phyloP scores from a whole-genome alignment of 2,329 filamentous ascomycete genomes.

The Claviceps humidiphila region DNA sequence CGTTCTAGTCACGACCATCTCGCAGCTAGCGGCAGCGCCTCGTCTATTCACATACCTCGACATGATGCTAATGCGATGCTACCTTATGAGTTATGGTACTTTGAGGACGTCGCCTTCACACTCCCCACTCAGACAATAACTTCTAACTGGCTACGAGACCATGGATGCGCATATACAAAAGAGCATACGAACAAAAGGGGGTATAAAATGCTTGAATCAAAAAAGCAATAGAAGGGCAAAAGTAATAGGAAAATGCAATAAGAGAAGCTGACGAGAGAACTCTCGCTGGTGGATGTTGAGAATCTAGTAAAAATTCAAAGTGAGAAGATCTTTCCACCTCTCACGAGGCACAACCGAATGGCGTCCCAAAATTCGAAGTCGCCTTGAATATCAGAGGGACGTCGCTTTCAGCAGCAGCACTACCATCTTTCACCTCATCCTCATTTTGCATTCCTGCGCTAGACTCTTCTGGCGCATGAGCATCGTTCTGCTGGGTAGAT shows the following conservation, averaged over 20 bases:
- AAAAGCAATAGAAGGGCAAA: not conserved
- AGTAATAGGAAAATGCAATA: not conserved
- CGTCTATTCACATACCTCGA: not conserved
- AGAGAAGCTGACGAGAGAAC: not conserved
- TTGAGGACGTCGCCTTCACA: not conserved
- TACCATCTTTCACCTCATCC: constrained; percentile 13
- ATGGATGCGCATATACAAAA: not conserved
- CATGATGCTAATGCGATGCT: constrained; percentile 3
- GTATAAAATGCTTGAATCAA: not conserved
- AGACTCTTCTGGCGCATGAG: constrained; percentile 11
- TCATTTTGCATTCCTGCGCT: constrained; percentile 9
- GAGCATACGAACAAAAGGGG: not conserved
- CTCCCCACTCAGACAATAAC: not conserved
- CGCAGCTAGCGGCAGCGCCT: not conserved
- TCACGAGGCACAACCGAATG: constrained; percentile 22
- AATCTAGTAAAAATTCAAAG: not conserved
- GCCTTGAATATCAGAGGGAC: constrained; percentile 32
- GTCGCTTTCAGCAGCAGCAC: constrained; percentile 22
- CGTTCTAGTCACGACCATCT: not conserved
- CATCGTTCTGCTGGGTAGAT: constrained; percentile 5
- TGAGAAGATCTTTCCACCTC: not conserved
- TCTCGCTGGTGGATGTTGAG: not conserved
- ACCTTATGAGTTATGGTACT: not conserved
- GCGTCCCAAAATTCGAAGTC: constrained; percentile 34
- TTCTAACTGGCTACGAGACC: not conserved